phyloP scores from a whole-genome alignment of 1,139 yeast species.

The Komagataea norvegica region DNA sequence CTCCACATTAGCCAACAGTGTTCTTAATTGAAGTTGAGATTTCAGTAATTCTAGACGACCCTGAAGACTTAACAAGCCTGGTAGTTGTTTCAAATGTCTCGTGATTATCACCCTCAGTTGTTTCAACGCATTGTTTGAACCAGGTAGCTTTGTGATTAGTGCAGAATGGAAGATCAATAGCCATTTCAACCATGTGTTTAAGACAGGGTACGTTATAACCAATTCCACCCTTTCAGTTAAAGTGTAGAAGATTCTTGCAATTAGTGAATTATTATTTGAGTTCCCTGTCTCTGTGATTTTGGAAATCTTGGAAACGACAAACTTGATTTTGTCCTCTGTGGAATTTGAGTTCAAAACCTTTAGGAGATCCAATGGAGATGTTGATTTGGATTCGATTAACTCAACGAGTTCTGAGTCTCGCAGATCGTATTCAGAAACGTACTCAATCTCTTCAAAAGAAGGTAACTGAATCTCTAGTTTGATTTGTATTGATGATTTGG shows the following conservation, averaged over 20 bases:
- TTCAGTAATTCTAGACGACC: conserved; percentile 76
- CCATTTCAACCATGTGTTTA: conserved; percentile 83
- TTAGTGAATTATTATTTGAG: conserved; percentile 45
- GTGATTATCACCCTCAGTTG: conserved; percentile 60
- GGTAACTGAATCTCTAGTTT: conserved; percentile 8
- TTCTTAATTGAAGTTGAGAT: conserved; percentile 68
- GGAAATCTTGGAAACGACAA: conserved; percentile 47
- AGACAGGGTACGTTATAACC: conserved; percentile 54
- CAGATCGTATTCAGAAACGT: conserved; percentile 13
- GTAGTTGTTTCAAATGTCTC: conserved; percentile 63
- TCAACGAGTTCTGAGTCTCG: conserved; percentile 17
- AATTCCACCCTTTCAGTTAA: conserved; percentile 66
- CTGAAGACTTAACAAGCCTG: conserved; percentile 74
- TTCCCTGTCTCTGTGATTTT: too few species aligned
- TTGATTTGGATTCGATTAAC: conserved; percentile 10
- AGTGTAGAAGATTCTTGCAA: conserved; percentile 60
- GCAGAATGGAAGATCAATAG: conserved; percentile 73
- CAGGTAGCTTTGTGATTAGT: conserved; percentile 35
- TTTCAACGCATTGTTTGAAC: conserved; percentile 48
- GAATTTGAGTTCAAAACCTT: conserved; percentile 64
- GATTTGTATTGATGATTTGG: conserved; percentile 3
- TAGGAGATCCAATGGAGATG: conserved; percentile 14
- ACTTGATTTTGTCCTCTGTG: conserved; percentile 59
- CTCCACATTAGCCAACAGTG: conserved; percentile 37
- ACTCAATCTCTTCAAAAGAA: conserved; percentile 8